A percentile compares a stretch with the other conserved stretches of the same genome.
phyloP scores from a whole-genome alignment of 345 rosid genomes.

The Populus deltoides region DNA sequence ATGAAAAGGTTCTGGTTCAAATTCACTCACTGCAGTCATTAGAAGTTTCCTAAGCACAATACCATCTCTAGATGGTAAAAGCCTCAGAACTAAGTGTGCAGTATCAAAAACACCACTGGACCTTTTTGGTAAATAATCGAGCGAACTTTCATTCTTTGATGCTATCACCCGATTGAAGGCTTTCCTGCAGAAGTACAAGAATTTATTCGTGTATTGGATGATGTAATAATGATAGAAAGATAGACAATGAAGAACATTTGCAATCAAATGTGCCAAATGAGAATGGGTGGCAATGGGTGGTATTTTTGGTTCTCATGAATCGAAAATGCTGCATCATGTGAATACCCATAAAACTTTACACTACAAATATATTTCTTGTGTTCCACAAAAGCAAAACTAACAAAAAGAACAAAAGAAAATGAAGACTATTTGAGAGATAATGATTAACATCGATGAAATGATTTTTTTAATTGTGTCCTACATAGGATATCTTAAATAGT shows the following conservation, averaged over 20 bases:
- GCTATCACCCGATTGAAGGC: constrained; percentile 32
- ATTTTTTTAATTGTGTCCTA: neutral
- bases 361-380: neutral
- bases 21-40: constrained; percentile 79
- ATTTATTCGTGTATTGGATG: neutral
- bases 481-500: neutral
- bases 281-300: neutral
- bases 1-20: constrained; percentile 1
- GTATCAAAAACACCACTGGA: constrained; percentile 41
- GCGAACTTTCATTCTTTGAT: constrained; percentile 38
- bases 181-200: constrained; percentile 45
- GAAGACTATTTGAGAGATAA: neutral
- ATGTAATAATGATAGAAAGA: neutral
- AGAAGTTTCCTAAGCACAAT: constrained; percentile 75
- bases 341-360: too few species aligned
- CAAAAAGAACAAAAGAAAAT: neutral
- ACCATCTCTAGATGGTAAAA: constrained; percentile 76
- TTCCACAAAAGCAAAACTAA: neutral
- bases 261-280: neutral
- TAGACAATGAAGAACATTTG: neutral
- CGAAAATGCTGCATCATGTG: neutral
- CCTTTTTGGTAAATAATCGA: constrained; percentile 30
- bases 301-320: neutral
- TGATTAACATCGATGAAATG: neutral
- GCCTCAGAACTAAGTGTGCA: constrained; percentile 54